These are phyloP conservation scores for Myxozyma monticola DNA, from an alignment of 805 yeast species.

Conservation along the genomic window DNA sequence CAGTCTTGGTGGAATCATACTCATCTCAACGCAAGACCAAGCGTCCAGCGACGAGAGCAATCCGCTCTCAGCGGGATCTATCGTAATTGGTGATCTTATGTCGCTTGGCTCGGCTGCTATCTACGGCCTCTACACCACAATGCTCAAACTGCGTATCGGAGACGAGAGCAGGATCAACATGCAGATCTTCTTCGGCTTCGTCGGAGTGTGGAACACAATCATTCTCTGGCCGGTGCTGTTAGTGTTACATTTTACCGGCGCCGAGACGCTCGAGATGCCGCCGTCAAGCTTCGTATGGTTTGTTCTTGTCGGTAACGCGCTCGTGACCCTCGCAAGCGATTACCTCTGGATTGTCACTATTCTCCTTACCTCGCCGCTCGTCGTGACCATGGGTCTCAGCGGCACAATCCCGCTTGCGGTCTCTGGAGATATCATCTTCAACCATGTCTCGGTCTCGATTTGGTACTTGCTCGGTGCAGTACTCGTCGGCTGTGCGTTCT, in stretches of 20 bases:
- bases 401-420: constrained; percentile 93
- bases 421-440: constrained; percentile 80
- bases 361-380: constrained; percentile 87
- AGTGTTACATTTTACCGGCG: constrained; percentile 58
- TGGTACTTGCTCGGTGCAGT: constrained; percentile 77
- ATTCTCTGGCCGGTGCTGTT: constrained; percentile 81
- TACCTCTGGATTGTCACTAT: constrained; percentile 96
- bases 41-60: constrained; percentile 35
- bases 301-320: constrained; percentile 63
- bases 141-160: constrained; percentile 70
- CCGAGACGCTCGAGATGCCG: constrained; percentile 77
- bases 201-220: constrained; percentile 77
- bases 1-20: constrained; percentile 73
- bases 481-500: constrained; percentile 77
- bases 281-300: constrained; percentile 50
- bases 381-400: constrained; percentile 92
- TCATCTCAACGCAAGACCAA: constrained; percentile 73
- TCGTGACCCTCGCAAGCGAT: constrained; percentile 81
- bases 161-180: constrained; percentile 78
- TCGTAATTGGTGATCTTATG: constrained; percentile 68
- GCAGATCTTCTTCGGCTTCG: constrained; percentile 90
- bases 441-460: constrained; percentile 59
- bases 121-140: constrained; percentile 86
- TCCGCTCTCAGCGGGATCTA: constrained; percentile 30
- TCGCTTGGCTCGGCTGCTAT: constrained; percentile 85